Evolutionary conservation across 2,329 filamentous ascomycete genomes (phyloP).

Genomic region (Arthrobotrys sinensis): DNA sequence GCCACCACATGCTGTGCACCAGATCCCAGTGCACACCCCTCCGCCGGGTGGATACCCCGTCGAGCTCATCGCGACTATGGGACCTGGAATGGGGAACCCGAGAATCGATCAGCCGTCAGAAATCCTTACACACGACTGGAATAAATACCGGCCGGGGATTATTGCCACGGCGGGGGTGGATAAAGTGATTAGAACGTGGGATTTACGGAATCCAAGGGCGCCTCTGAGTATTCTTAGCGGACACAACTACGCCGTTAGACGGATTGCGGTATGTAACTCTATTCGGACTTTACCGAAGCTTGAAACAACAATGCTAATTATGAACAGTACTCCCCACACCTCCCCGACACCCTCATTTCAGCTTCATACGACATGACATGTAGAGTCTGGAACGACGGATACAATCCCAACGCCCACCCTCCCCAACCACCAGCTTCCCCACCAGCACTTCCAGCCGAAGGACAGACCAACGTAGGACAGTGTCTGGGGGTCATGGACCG

Average conservation of each 20-base stretch:
- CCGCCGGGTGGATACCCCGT: conserved; percentile 68
- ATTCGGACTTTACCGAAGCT: not conserved
- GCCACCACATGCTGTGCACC: conserved; percentile 81
- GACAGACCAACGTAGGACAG: conserved; percentile 70
- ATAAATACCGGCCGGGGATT: conserved; percentile 91
- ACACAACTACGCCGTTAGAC: conserved; percentile 90
- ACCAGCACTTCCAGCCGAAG: conserved; percentile 63
- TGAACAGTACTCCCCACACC: conserved; percentile 85
- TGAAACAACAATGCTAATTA: not conserved
- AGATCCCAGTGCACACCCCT: conserved; percentile 85
- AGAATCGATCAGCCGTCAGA: conserved; percentile 75
- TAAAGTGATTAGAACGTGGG: conserved; percentile 87
- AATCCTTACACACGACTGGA: conserved; percentile 97
- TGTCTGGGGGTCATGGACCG: conserved; percentile 89
- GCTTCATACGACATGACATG: conserved; percentile 99
- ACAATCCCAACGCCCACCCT: conserved; percentile 63
- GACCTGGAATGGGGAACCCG: conserved; percentile 65
- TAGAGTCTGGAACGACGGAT: conserved; percentile 91
- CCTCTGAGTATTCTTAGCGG: conserved; percentile 82
- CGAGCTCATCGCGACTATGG: conserved; percentile 33
- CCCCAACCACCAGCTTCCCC: conserved; percentile 68
- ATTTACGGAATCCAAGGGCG: conserved; percentile 83
- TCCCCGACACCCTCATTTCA: conserved; percentile 87
- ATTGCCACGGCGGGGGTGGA: conserved; percentile 93
- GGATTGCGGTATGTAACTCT: conserved; percentile 72